These are phyloP conservation scores for Metschnikowia santaceciliae DNA, from an alignment of 805 yeast species.

Conservation along the genomic window DNA sequence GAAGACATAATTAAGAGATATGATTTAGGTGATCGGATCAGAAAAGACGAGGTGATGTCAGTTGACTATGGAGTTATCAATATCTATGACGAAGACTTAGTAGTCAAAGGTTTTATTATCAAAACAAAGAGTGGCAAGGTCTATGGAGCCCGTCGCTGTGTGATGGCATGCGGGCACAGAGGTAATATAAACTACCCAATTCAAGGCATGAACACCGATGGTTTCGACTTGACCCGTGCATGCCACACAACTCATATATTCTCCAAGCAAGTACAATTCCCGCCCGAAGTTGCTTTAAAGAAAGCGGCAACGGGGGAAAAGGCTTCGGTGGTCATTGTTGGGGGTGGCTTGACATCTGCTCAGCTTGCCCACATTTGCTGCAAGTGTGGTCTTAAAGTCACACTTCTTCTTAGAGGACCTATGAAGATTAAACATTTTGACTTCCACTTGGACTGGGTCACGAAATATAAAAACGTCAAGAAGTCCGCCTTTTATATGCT, in stretches of 20 bases:
- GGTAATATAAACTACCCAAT: slow-evolving; percentile 34
- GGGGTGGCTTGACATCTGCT: slow-evolving; percentile 46
- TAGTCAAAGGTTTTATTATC: slow-evolving; percentile 31
- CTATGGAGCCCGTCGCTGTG: slow-evolving; percentile 32
- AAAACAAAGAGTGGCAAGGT: slow-evolving; percentile 27
- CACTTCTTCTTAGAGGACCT: slow-evolving; percentile 33
- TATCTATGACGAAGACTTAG: slow-evolving; percentile 20
- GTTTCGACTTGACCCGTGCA: slow-evolving; percentile 19
- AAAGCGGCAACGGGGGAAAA: slow-evolving; percentile 9
- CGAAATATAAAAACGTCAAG: slow-evolving; percentile 44
- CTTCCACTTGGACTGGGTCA: slow-evolving; percentile 47
- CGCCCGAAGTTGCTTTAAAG: slow-evolving; percentile 17
- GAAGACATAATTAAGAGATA: slow-evolving; percentile 31
- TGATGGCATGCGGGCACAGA: slow-evolving; percentile 35
- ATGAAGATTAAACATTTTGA: slow-evolving; percentile 45
- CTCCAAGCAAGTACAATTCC: slow-evolving; percentile 20
- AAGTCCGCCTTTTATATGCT: slow-evolving; percentile 41
- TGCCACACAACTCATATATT: slow-evolving; percentile 39
- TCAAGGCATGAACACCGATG: slow-evolving; percentile 12
- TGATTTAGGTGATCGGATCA: slow-evolving; percentile 24
- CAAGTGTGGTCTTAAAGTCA: slow-evolving; percentile 28
- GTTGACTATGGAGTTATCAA: slow-evolving; percentile 27
- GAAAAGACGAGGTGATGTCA: slow-evolving; percentile 30
- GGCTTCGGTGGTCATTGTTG: slow-evolving; percentile 32
- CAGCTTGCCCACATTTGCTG: slow-evolving; percentile 41